phyloP scores from a whole-genome alignment of 1,139 yeast genomes.

The Sugiyamaella xylanicola region DNA sequence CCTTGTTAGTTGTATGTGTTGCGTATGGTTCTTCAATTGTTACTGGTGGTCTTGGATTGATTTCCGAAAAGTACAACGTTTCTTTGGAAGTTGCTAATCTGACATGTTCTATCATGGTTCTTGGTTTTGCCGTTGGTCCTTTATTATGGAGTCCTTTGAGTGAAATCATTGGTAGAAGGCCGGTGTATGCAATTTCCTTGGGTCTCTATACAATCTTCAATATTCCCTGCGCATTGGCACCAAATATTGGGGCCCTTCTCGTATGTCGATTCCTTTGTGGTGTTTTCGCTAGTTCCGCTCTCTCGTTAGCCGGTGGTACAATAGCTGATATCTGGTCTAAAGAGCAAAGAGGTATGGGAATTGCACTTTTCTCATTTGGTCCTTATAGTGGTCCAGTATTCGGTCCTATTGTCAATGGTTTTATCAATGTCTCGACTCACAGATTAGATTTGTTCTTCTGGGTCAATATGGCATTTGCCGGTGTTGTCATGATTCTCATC shows the following conservation, averaged over 20 bases:
- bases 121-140: slow-evolving; percentile 89
- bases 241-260: slow-evolving; percentile 76
- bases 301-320: slow-evolving; percentile 87
- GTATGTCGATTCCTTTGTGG: slow-evolving; percentile 87
- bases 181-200: slow-evolving; percentile 77
- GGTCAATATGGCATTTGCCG: slow-evolving; percentile 93
- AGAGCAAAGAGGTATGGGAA: slow-evolving; percentile 82
- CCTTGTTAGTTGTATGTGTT: slow-evolving; percentile 75
- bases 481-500: slow-evolving; percentile 71
- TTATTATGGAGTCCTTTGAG: slow-evolving; percentile 87
- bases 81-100: slow-evolving; percentile 76
- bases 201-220: slow-evolving; percentile 75
- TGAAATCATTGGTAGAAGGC: slow-evolving; percentile 83
- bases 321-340: slow-evolving; percentile 82
- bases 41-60: slow-evolving; percentile 74
- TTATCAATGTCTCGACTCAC: slow-evolving; percentile 68
- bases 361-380: slow-evolving; percentile 87
- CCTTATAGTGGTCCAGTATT: slow-evolving; percentile 92
- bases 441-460: slow-evolving; percentile 74
- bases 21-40: slow-evolving; percentile 90
- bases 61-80: slow-evolving; percentile 64
- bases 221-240: slow-evolving; percentile 86
- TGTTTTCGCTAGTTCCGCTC: slow-evolving; percentile 80
- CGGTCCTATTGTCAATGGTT: slow-evolving; percentile 90
- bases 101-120: slow-evolving; percentile 81